Evolutionary conservation across 768 basidiomycete species (phyloP).

Genomic region (Paxillus ammoniavirescens): DNA sequence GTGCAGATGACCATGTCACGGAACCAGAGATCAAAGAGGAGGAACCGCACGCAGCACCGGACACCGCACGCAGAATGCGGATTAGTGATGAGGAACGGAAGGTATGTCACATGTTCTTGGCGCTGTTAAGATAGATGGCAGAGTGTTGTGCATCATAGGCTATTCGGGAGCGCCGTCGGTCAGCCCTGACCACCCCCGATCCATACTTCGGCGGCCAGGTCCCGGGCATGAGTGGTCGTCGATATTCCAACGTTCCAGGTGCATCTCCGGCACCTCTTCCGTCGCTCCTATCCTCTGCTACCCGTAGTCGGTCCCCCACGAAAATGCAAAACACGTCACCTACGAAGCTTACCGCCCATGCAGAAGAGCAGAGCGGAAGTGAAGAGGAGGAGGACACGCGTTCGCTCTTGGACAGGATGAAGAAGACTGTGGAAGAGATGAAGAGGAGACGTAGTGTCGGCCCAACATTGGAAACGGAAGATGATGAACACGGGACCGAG

Average conservation of each 20-base stretch:
- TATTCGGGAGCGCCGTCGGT: conserved; percentile 61
- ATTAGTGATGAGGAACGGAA: conserved; percentile 18
- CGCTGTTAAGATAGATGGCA: background rate
- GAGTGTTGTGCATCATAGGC: conserved; percentile 34
- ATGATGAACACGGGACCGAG: conserved; percentile 42
- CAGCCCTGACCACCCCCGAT: conserved; percentile 50
- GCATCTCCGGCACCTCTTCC: conserved; percentile 2
- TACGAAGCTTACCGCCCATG: conserved; percentile 10
- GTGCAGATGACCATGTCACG: conserved; percentile 8
- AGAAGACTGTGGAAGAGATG: conserved; percentile 35
- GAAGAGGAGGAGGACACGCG: conserved; percentile 34
- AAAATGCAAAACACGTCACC: conserved; percentile 4
- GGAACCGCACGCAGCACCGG: background rate
- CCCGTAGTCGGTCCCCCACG: conserved; percentile 5
- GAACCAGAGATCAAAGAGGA: conserved; percentile 5
- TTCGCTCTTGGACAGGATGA: conserved; percentile 36
- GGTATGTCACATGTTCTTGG: background rate
- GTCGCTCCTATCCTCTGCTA: conserved; percentile 1
- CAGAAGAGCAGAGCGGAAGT: conserved; percentile 17
- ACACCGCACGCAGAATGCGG: background rate
- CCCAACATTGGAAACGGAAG: conserved; percentile 31
- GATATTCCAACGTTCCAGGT: conserved; percentile 20
- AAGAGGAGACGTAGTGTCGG: conserved; percentile 27
- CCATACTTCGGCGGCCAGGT: conserved; percentile 50
- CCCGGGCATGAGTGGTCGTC: conserved; percentile 45